Base-by-base conservation (phyloP, 371 early-diverging fungal species). In the Zychaea mexicana region DNA sequence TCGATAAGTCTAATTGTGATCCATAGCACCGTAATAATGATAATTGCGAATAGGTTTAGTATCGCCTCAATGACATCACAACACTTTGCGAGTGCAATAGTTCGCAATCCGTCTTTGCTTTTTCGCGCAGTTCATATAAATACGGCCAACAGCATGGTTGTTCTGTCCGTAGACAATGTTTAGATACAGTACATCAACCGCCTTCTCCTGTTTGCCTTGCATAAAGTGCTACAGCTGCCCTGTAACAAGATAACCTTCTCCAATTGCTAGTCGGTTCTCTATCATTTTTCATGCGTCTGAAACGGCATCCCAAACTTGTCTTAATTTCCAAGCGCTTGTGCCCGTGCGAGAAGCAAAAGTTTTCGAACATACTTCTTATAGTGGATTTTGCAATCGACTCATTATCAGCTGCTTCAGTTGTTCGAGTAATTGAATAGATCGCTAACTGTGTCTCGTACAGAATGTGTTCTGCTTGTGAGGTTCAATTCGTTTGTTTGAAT, bases 131-230 rank as follows among this genome's bases (percentile, higher is more conserved):
- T 17, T 49, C 49, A 24, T 49, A 49, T 3, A 49, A 13, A 9
- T 4, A 10, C 2, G 49, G 26, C 1, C 49, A 49, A 9, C 24
- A 19, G 9, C 22, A 4, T 49, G 49, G 49, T 8, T 22, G n/a
- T 0, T 6, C 49, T 13, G 6, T 49, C 1, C 49, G n/a, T 24
- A 49, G 13, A 9, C 49, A 19, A 49, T 24, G 26, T n/a, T 77
- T 68, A 61, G 85, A 83, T 5, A 68, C 64, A 85, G 82, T 5
- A 68, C 64, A 1, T 47, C 45, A 2, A 55, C 59, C 0, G 88
- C 85, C 21, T 72, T 68, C 2, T 70, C 61, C 85, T 86, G 85
- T 7, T 85, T 64, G 27, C 79, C 64, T 55, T 71, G 53, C 58
- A 88, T 78, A 0, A 6, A 49, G n/a, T 49, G n/a, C n/a, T n/a